phyloP scores from a whole-genome alignment of 352 stramenopile genomes.

The Globisporangium paroecandrum region DNA sequence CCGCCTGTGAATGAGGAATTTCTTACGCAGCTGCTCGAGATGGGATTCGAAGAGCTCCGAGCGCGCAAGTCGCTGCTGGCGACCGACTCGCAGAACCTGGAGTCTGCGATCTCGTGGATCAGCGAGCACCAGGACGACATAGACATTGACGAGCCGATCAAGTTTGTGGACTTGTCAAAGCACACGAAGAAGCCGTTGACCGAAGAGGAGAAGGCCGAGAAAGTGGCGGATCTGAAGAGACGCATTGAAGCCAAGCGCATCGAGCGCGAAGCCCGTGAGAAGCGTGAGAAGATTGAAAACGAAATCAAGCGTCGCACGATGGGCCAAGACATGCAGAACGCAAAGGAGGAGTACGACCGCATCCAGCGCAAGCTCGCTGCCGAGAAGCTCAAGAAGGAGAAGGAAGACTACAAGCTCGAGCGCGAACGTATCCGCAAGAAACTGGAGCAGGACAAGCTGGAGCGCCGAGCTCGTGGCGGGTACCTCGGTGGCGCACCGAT shows the following conservation, averaged over 20 bases:
- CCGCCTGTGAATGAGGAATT: slow-evolving; percentile 71
- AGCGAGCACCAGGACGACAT: slow-evolving; percentile 86
- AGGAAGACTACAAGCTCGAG: slow-evolving; percentile 85
- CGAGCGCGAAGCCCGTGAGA: slow-evolving; percentile 80
- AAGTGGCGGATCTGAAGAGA: slow-evolving; percentile 80
- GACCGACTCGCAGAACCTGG: slow-evolving; percentile 67
- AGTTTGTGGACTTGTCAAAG: slow-evolving; percentile 74
- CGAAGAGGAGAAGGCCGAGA: slow-evolving; percentile 83
- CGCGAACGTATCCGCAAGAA: slow-evolving; percentile 86
- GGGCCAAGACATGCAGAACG: slow-evolving; percentile 72
- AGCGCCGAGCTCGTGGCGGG: slow-evolving; percentile 78
- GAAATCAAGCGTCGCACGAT: slow-evolving; percentile 75
- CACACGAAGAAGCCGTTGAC: slow-evolving; percentile 56
- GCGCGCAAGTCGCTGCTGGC: slow-evolving; percentile 81
- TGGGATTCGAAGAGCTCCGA: slow-evolving; percentile 83
- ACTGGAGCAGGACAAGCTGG: slow-evolving; percentile 90
- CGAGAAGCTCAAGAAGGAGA: slow-evolving; percentile 87
- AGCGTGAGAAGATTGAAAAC: slow-evolving; percentile 59
- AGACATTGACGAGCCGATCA: slow-evolving; percentile 88
- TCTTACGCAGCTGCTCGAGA: slow-evolving; percentile 68
- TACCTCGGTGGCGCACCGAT: slow-evolving; percentile 71
- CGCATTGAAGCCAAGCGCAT: slow-evolving; percentile 71
- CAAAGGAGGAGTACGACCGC: slow-evolving; percentile 79
- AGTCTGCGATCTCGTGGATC: slow-evolving; percentile 85
- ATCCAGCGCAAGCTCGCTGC: slow-evolving; percentile 75